Evolutionary conservation across 1,284 basidiomycete genomes (phyloP).

Genomic region (Phenoliferia sp.): DNA sequence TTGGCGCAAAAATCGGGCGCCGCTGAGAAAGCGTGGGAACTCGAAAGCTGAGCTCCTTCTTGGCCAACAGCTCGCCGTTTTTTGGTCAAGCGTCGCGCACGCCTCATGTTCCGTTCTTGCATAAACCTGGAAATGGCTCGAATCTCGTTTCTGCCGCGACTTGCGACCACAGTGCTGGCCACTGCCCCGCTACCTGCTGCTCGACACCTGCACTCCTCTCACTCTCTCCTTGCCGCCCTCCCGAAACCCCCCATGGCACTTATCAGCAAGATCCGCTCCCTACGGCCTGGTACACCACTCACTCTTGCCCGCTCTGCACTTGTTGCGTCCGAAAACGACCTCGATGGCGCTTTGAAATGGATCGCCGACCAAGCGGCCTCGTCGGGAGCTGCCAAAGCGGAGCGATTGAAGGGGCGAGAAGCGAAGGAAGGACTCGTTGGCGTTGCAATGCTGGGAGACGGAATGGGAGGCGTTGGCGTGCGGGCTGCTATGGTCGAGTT

Average conservation of each 20-base stretch:
- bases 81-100: too few relatives aligned
- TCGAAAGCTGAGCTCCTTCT: neutral
- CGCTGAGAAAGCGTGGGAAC: neutral
- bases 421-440: slow-evolving; percentile 77
- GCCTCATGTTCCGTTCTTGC: neutral
- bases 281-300: slow-evolving; percentile 62
- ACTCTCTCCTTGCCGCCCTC: slow-evolving; percentile 1
- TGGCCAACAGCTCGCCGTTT: neutral
- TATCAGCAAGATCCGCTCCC: slow-evolving; percentile 73
- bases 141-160: neutral
- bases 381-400: slow-evolving; percentile 72
- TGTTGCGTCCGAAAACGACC: slow-evolving; percentile 64
- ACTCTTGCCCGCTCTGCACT: slow-evolving; percentile 86
- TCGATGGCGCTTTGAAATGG: slow-evolving; percentile 72
- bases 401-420: slow-evolving; percentile 68
- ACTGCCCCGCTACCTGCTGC: neutral
- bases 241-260: slow-evolving; percentile 55
- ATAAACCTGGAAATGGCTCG: neutral
- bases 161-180: neutral
- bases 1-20: neutral
- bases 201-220: neutral
- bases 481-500: slow-evolving; percentile 85
- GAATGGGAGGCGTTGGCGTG: slow-evolving; percentile 52
- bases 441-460: slow-evolving; percentile 63
- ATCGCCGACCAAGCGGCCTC: slow-evolving; percentile 66